Conservation (phyloP, 352 stramenopile genomes). For the Discostella stelligera region DNA sequence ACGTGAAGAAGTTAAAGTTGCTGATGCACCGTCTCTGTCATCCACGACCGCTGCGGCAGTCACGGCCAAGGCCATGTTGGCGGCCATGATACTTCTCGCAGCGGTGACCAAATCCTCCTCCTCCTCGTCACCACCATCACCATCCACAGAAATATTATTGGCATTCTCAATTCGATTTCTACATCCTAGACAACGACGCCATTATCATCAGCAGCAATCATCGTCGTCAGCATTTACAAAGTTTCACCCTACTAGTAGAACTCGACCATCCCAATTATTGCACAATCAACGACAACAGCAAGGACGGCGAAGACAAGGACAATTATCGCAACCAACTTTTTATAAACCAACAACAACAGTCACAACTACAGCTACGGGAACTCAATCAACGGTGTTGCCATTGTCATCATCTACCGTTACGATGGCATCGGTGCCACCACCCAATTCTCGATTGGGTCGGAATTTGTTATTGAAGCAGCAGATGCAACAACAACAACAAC, state of each 20-base stretch:
- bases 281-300: neutral
- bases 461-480: constrained; percentile 15
- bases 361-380: too few relatives aligned
- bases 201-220: neutral
- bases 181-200: constrained; percentile 1
- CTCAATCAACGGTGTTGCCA: too few relatives aligned
- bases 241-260: neutral
- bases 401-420: neutral
- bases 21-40: neutral
- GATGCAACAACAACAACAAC: constrained; percentile 10
- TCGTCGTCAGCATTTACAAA: neutral
- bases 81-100: constrained; percentile 6
- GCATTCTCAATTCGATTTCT: neutral
- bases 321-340: neutral
- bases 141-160: neutral
- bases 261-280: neutral
- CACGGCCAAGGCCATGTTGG: neutral
- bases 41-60: neutral
- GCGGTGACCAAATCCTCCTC: neutral
- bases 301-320: neutral
- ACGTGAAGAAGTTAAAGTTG: neutral
- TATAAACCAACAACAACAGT: neutral
- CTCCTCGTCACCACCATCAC: neutral
- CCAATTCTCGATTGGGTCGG: constrained; percentile 22
- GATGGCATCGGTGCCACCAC: constrained; percentile 14